These are phyloP conservation scores for Backusella australiensis DNA, from an alignment of 192 early-diverging fungal species.

Conservation along the genomic window DNA sequence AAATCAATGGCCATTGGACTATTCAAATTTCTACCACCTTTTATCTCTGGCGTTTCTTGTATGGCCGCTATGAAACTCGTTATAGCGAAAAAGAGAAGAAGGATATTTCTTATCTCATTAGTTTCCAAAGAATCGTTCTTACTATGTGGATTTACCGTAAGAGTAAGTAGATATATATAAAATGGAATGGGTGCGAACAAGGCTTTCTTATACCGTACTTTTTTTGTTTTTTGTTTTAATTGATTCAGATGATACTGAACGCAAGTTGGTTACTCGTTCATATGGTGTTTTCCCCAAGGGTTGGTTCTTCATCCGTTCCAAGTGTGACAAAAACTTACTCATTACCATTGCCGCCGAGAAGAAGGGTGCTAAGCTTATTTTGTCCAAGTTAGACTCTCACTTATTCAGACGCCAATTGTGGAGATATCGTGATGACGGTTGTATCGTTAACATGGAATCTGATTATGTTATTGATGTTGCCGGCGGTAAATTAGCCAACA, in stretches of 20 bases:
- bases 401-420: conserved; percentile 26
- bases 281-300: conserved; percentile 34
- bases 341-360: conserved; percentile 10
- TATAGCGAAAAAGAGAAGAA: conserved; percentile 14
- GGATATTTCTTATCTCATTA: conserved; percentile 1
- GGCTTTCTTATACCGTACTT: neutral
- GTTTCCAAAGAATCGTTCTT: conserved; percentile 15
- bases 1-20: neutral
- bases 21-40: conserved; percentile 16
- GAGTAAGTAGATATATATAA: neutral
- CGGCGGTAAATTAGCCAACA: conserved; percentile 13
- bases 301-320: conserved; percentile 30
- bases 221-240: too few species aligned
- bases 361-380: conserved; percentile 30
- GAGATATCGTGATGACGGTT: conserved; percentile 25
- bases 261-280: conserved; percentile 13
- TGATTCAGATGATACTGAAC: neutral
- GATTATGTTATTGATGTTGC: conserved; percentile 30
- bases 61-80: conserved; percentile 19
- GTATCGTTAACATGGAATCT: conserved; percentile 19
- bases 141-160: conserved; percentile 4
- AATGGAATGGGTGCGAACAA: neutral
- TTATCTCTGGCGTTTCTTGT: conserved; percentile 20
- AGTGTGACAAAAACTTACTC: conserved; percentile 14
- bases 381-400: conserved; percentile 22